phyloP scores from a whole-genome alignment of 495 filamentous ascomycete genomes.

The Aspergillus incahuasiensis region DNA sequence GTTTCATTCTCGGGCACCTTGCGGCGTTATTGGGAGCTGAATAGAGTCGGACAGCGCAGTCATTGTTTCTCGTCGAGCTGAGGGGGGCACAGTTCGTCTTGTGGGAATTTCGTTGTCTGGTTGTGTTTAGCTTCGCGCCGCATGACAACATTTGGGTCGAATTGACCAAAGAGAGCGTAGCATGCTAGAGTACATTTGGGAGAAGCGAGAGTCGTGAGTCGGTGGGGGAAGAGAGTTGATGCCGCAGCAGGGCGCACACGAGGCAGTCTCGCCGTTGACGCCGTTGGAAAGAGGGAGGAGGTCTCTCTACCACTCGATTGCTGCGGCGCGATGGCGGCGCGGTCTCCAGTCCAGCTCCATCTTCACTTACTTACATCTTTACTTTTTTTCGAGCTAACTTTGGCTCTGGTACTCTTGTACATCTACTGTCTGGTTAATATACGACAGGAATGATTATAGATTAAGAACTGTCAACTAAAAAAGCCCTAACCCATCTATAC shows the following conservation, averaged over 20 bases:
- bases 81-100: background rate
- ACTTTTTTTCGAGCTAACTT: background rate
- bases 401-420: background rate
- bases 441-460: background rate
- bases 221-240: background rate
- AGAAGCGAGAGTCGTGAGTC: background rate
- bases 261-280: background rate
- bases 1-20: background rate
- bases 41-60: background rate
- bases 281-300: background rate
- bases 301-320: background rate
- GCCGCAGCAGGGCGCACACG: slow-evolving; percentile 3
- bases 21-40: background rate
- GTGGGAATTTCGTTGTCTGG: background rate
- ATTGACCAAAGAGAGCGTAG: background rate
- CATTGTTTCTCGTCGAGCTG: background rate
- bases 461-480: background rate
- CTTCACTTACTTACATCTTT: background rate
- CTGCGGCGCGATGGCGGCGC: background rate
- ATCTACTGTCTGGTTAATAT: background rate
- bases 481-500: background rate
- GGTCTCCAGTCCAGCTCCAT: background rate
- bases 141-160: background rate
- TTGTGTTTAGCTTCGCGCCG: background rate
- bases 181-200: background rate